Conservation (phyloP, 1,284 basidiomycete species). For the Apiotrichum brassicae region DNA sequence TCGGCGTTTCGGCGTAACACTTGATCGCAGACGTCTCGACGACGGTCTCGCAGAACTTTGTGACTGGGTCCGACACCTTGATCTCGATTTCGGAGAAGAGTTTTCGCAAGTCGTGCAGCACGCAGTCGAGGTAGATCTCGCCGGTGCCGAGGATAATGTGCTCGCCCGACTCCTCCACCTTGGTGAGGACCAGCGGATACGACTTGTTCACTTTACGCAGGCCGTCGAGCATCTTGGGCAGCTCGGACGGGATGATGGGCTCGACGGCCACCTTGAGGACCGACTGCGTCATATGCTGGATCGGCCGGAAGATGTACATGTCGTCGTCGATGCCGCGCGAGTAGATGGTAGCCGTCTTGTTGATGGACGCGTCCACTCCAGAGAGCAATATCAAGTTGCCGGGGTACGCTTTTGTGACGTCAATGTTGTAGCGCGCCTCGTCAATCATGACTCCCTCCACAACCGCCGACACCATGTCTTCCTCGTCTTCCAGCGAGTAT, state of each 20-base stretch:
- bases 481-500: slow-evolving; percentile 95
- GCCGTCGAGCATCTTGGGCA: slow-evolving; percentile 97
- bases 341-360: slow-evolving; percentile 88
- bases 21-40: slow-evolving; percentile 96
- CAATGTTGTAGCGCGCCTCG: slow-evolving; percentile 87
- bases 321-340: slow-evolving; percentile 64
- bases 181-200: slow-evolving; percentile 88
- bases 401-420: slow-evolving; percentile 77
- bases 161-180: slow-evolving; percentile 97
- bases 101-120: slow-evolving; percentile 89
- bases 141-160: slow-evolving; percentile 96
- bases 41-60: slow-evolving; percentile 97
- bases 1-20: slow-evolving; percentile 97
- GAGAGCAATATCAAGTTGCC: slow-evolving; percentile 89
- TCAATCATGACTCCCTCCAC: slow-evolving; percentile 85
- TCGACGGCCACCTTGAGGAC: slow-evolving; percentile 99
- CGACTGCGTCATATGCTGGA: slow-evolving; percentile 93
- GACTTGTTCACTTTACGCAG: slow-evolving; percentile 95
- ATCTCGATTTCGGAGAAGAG: slow-evolving; percentile 98
- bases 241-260: slow-evolving; percentile 91
- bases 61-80: slow-evolving; percentile 98
- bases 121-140: slow-evolving; percentile 92
- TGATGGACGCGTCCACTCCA: slow-evolving; percentile 88
- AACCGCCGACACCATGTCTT: slow-evolving; percentile 86
- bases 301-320: slow-evolving; percentile 86